phyloP scores from a whole-genome alignment of 2,329 filamentous ascomycete species.

The Rhynchosporium agropyri region DNA sequence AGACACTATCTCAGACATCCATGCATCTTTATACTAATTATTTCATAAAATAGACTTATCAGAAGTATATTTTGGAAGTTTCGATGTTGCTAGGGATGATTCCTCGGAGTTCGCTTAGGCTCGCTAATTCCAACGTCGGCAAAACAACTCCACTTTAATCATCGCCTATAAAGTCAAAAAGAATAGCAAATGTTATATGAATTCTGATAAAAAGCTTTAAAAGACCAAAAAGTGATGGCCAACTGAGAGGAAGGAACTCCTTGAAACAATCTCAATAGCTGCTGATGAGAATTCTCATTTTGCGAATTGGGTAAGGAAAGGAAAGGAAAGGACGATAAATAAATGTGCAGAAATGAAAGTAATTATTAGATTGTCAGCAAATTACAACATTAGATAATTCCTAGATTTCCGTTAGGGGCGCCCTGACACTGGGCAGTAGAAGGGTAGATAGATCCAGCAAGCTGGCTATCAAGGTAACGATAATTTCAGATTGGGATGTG shows the following conservation, averaged over 20 bases:
- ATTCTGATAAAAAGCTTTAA: too few relatives aligned
- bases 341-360: background rate
- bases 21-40: too few relatives aligned
- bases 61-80: background rate
- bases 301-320: background rate
- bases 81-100: background rate
- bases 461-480: too few relatives aligned
- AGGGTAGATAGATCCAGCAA: too few relatives aligned
- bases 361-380: background rate
- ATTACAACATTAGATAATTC: background rate
- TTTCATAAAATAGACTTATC: too few relatives aligned
- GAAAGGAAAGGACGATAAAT: background rate
- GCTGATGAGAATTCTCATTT: background rate
- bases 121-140: background rate
- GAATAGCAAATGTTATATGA: background rate
- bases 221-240: too few relatives aligned
- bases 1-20: too few relatives aligned
- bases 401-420: background rate
- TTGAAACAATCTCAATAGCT: background rate
- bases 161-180: background rate
- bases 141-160: background rate
- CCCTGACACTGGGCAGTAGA: background rate
- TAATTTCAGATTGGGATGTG: too few relatives aligned
- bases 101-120: background rate
- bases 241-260: conserved; percentile 1